Conservation (phyloP, 148 eudicot genomes). For the Arbutus unedo region DNA sequence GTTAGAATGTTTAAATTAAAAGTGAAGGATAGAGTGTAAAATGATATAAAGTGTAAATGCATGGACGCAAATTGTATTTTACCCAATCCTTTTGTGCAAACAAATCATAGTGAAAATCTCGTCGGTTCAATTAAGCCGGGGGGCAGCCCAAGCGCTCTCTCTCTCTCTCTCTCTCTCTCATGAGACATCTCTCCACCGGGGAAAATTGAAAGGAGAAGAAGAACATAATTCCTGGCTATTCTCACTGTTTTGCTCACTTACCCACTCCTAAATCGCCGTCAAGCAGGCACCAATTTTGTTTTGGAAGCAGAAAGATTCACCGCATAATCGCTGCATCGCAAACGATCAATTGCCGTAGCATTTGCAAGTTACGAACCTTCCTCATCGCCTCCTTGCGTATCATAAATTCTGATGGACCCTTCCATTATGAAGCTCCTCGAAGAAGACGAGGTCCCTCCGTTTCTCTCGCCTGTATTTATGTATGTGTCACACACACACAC, state of each 20-base stretch:
- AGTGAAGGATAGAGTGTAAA: too few species aligned
- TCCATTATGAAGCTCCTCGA: constrained; percentile 79
- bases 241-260: neutral
- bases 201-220: too few species aligned
- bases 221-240: neutral
- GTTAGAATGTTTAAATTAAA: too few species aligned
- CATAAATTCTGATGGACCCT: constrained; percentile 57
- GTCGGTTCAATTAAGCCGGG: too few species aligned
- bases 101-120: too few species aligned
- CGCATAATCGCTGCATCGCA: neutral
- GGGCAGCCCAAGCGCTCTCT: neutral
- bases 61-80: too few species aligned
- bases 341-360: neutral
- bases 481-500: neutral
- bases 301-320: neutral
- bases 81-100: too few species aligned
- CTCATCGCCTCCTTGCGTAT: neutral
- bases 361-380: neutral
- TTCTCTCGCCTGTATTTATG: neutral
- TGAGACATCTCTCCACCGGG: neutral
- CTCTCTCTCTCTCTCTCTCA: neutral
- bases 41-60: too few species aligned
- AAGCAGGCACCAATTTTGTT: too few species aligned
- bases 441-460: constrained; percentile 61
- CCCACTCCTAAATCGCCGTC: neutral